Conservation (phyloP, 2,329 filamentous ascomycete species). For the Coniochaeta pulveracea region DNA sequence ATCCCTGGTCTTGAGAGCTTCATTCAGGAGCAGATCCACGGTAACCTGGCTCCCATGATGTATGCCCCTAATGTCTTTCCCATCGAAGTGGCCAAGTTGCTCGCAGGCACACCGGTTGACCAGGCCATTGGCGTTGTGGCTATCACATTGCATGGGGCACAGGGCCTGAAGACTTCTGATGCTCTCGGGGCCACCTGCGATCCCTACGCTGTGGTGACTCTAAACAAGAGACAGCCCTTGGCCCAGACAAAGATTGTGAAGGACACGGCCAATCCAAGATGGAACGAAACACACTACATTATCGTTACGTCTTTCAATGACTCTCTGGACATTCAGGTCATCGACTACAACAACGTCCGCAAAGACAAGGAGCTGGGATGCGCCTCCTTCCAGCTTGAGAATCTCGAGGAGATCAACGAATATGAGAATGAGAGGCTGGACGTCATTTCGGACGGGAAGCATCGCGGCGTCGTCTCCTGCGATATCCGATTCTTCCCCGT, state of each 20-base stretch:
- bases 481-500: conserved; percentile 96
- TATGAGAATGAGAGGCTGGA: conserved; percentile 81
- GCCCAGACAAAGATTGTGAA: conserved; percentile 81
- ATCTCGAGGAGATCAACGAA: conserved; percentile 63
- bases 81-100: conserved; percentile 96
- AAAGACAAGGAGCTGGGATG: conserved; percentile 93
- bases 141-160: conserved; percentile 80
- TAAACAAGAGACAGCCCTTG: conserved; percentile 73
- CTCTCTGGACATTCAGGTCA: conserved; percentile 71
- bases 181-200: conserved; percentile 87
- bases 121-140: conserved; percentile 92
- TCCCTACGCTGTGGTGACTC: conserved; percentile 74
- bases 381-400: conserved; percentile 76
- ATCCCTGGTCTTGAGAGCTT: conserved; percentile 89
- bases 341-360: conserved; percentile 88
- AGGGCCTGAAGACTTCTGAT: conserved; percentile 89
- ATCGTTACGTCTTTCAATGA: conserved; percentile 89
- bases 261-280: conserved; percentile 77
- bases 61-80: conserved; percentile 96
- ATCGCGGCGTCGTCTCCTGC: conserved; percentile 65
- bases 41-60: conserved; percentile 92
- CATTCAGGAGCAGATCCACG: conserved; percentile 93
- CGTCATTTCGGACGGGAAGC: conserved; percentile 72
- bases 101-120: conserved; percentile 86
- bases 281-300: conserved; percentile 95